Base-by-base conservation (phyloP, 305 asterid genomes). In the Solanum aculeatissimum region DNA sequence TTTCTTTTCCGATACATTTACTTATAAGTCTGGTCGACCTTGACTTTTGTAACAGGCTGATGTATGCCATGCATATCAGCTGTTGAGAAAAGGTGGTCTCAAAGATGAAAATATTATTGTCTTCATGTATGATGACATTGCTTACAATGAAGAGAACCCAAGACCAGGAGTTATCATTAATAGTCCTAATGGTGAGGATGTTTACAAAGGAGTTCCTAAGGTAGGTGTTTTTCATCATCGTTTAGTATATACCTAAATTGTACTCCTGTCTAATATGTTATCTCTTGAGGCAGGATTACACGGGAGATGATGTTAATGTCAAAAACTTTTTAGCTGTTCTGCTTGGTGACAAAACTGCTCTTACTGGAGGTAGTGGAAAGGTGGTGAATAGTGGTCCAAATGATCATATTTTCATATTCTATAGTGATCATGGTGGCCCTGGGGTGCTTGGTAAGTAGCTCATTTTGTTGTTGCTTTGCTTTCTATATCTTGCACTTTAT, bases 21-120 rank as follows among this genome's bases (percentile, higher is more conserved):
- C 65, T 77, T 23, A 51, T 29, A 77, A 77, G 45, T 65, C 27
- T 77, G 29, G 65, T 40, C 81, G 10, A 16, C 35, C 54, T 86
- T 70, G 1, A 71, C 35, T 69, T 87, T 82, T 54, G 63, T 84
- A 32, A 68, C 80, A 97, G 99, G 99, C 99, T 60, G 99, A 97
- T 89, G 92, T 95, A 14, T 97, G 99, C 85, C 99, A 97, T 86
- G 99, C 99, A 8, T 97, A 95, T 89, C 99, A 97, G 93, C 85
- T 93, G 82, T 86, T 97, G 53, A 95, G 91, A 88, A 90, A 54
- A 84, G 99, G 99, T 47, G 99, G 99, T 82, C 92, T 97, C 82
- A 97, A 93, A 87, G 99, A 97, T 86, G 99, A 97, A 85, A 97
- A 97, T 53, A 97, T 97, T 75, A 83, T 97, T 51, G 98, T 96